Evolutionary conservation across 108 stramenopile genomes (phyloP).

Genomic region (Nannochloropsis granulata): DNA sequence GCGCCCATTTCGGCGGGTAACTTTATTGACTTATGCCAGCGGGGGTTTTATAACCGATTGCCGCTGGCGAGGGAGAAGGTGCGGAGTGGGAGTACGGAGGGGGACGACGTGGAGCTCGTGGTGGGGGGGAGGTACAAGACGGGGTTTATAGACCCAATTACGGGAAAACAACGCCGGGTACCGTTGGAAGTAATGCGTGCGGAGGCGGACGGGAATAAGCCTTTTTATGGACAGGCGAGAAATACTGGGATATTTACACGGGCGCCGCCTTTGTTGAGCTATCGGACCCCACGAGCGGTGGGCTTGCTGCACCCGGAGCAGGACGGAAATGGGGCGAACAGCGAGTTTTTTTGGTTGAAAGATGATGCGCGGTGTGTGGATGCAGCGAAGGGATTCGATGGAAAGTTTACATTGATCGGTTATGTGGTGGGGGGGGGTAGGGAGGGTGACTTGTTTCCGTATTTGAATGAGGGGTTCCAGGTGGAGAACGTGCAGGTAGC

Average conservation of each 20-base stretch:
- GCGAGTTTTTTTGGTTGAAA: constrained; percentile 83
- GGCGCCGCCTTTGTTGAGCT: constrained; percentile 31
- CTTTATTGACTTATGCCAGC: constrained; percentile 79
- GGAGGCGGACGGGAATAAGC: constrained; percentile 61
- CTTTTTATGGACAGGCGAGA: constrained; percentile 71
- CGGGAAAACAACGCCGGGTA: constrained; percentile 31
- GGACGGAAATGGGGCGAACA: constrained; percentile 69
- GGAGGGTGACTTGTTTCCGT: background rate
- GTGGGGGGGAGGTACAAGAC: constrained; percentile 7
- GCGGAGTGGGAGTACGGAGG: constrained; percentile 40
- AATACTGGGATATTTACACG: constrained; percentile 48
- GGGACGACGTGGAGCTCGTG: constrained; percentile 46
- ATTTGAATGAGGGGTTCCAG: background rate
- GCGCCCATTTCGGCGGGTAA: constrained; percentile 80
- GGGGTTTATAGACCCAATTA: constrained; percentile 19
- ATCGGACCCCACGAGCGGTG: constrained; percentile 76
- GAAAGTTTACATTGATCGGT: constrained; percentile 1
- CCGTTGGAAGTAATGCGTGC: constrained; percentile 61
- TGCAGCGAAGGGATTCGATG: constrained; percentile 1
- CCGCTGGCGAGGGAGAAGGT: constrained; percentile 66
- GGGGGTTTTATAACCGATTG: constrained; percentile 78
- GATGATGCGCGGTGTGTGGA: constrained; percentile 14
- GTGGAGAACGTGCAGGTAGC: background rate
- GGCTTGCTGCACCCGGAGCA: constrained; percentile 88
- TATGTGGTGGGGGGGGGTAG: background rate